Conservation (phyloP, 2,329 filamentous ascomycete genomes). For the Juglanconis juglandina region DNA sequence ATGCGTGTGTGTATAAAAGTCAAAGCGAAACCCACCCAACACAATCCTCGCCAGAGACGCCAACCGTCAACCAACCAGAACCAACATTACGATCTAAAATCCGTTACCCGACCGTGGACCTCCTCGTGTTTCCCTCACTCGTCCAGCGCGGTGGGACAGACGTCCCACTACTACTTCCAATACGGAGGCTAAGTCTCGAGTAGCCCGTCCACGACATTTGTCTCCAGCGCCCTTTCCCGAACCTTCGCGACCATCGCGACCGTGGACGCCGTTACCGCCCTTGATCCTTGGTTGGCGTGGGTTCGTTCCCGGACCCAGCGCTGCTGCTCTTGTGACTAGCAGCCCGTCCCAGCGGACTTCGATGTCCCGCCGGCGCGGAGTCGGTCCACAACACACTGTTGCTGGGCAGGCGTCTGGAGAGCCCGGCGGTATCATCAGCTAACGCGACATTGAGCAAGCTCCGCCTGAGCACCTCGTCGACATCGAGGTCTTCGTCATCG, state of each 20-base stretch:
- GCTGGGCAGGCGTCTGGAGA: constrained; percentile 1
- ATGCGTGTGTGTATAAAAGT: background rate
- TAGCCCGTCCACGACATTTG: background rate
- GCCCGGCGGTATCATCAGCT: background rate
- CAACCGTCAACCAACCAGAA: background rate
- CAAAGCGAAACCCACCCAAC: background rate
- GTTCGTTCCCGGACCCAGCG: background rate
- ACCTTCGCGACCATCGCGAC: background rate
- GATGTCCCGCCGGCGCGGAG: background rate
- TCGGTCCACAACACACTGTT: constrained; percentile 6
- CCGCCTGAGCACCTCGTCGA: constrained; percentile 6
- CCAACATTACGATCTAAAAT: background rate
- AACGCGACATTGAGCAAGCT: constrained; percentile 7
- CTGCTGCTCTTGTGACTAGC: background rate
- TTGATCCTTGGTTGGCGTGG: background rate
- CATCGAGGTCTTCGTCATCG: constrained; percentile 25
- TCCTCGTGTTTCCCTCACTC: background rate
- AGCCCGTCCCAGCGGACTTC: background rate
- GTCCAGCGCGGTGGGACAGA: background rate
- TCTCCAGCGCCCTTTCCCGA: background rate
- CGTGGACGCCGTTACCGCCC: constrained; percentile 5
- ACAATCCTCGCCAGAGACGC: background rate
- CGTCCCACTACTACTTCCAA: too few species aligned
- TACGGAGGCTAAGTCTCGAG: background rate
- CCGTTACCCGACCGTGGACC: background rate